These are phyloP conservation scores for Achlya hypogyna DNA, from an alignment of 352 stramenopile genomes.

Conservation along the genomic window DNA sequence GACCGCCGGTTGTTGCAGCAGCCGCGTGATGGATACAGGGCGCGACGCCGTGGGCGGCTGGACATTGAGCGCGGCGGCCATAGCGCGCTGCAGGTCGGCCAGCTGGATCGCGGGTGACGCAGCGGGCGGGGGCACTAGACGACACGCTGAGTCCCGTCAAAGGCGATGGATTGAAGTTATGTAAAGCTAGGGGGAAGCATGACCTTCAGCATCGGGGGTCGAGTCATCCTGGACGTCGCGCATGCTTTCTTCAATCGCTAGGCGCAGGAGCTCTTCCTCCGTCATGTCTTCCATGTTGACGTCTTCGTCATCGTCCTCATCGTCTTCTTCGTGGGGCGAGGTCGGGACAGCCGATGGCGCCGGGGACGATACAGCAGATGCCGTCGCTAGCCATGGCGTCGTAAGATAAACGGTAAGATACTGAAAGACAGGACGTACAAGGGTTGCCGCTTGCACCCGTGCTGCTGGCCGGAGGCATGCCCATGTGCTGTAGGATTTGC, in stretches of 20 bases:
- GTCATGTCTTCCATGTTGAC: constrained; percentile 84
- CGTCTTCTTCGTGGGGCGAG: constrained; percentile 65
- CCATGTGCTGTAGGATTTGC: constrained; percentile 85
- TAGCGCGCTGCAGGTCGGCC: constrained; percentile 77
- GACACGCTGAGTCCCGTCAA: background rate
- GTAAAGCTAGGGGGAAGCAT: background rate
- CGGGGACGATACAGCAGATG: constrained; percentile 54
- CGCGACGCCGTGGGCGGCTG: constrained; percentile 35
- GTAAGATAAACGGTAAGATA: too few relatives aligned
- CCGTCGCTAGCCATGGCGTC: too few relatives aligned
- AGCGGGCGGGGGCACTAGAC: constrained; percentile 13
- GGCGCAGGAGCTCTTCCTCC: constrained; percentile 73
- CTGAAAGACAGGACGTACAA: background rate
- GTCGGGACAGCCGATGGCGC: constrained; percentile 66
- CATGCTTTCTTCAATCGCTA: constrained; percentile 85
- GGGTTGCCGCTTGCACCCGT: background rate
- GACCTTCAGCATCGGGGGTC: constrained; percentile 45
- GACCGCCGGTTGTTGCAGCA: constrained; percentile 13
- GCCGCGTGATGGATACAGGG: constrained; percentile 1
- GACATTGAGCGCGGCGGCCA: constrained; percentile 45
- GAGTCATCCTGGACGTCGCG: constrained; percentile 50
- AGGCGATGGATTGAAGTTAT: constrained; percentile 10
- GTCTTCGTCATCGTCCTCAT: constrained; percentile 32
- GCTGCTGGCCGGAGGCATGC: constrained; percentile 41
- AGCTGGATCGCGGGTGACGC: constrained; percentile 19